Percentiles rank a stretch among this genome's conserved stretches.
These are phyloP conservation scores for Dacryopinax primogenitus DNA, from an alignment of 768 basidiomycete species.

Conservation along the genomic window DNA sequence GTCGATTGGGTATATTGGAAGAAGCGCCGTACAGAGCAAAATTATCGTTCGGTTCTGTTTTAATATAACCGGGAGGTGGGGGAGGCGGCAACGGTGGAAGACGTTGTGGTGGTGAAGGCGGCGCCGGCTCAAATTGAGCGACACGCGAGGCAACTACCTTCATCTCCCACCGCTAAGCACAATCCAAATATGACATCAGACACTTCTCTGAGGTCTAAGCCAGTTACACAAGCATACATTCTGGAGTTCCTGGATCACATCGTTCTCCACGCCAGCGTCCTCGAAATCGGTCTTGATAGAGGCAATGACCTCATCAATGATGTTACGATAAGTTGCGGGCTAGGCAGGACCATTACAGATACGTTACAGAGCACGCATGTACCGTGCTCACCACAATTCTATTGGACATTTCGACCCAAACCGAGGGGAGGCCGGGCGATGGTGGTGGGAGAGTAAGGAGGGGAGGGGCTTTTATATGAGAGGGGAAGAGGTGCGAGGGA, in stretches of 20 bases:
- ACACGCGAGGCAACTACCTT: slow-evolving; percentile 91
- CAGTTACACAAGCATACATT: slow-evolving; percentile 38
- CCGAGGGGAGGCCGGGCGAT: background rate
- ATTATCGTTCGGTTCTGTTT: slow-evolving; percentile 58
- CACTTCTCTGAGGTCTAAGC: background rate
- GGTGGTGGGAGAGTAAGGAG: background rate
- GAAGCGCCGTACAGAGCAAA: slow-evolving; percentile 6
- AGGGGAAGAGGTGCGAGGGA: background rate
- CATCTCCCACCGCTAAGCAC: slow-evolving; percentile 79
- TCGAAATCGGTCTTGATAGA: slow-evolving; percentile 89
- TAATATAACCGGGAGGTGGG: slow-evolving; percentile 44
- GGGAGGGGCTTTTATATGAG: slow-evolving; percentile 1
- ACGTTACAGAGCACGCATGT: slow-evolving; percentile 37
- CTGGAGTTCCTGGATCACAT: slow-evolving; percentile 78
- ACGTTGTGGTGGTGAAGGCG: slow-evolving; percentile 33
- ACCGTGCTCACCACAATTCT: slow-evolving; percentile 94
- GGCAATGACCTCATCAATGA: slow-evolving; percentile 92
- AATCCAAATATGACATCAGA: background rate
- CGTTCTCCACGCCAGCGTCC: slow-evolving; percentile 86
- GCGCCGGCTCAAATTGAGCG: slow-evolving; percentile 68
- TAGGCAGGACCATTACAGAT: slow-evolving; percentile 48
- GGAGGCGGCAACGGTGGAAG: slow-evolving; percentile 43
- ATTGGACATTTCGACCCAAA: slow-evolving; percentile 59
- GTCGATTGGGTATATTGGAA: background rate
- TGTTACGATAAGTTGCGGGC: slow-evolving; percentile 79